Percentiles rank a stretch among this genome's conserved stretches.
phyloP scores from a whole-genome alignment of 345 rosid genomes.

The Draba incana region DNA sequence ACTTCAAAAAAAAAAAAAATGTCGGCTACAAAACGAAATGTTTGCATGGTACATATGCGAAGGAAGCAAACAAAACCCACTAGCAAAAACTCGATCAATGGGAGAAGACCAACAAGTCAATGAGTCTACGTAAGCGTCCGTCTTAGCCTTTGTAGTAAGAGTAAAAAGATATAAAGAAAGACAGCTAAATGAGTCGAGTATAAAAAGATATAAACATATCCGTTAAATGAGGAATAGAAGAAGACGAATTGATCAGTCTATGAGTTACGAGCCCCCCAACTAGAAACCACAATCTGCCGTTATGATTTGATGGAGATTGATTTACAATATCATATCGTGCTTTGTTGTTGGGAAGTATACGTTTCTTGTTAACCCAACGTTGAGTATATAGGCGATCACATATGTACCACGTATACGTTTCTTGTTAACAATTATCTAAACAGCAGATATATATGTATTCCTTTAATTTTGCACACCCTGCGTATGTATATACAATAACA shows the following conservation, averaged over 20 bases:
- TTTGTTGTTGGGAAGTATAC: constrained; percentile 11
- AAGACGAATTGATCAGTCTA: neutral
- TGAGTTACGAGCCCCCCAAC: constrained; percentile 36
- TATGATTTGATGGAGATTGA: constrained; percentile 21
- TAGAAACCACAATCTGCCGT: constrained; percentile 28
- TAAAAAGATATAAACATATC: neutral
- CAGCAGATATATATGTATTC: neutral
- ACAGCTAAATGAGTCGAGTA: no score
- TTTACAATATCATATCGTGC: neutral
- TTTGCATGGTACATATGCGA: constrained; percentile 10
- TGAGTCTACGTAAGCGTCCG: constrained; percentile 7
- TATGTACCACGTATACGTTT: no score
- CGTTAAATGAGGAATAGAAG: constrained; percentile 11
- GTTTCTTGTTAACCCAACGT: no score
- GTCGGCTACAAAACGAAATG: neutral
- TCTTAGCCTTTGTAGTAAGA: neutral
- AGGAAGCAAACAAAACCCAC: constrained; percentile 4
- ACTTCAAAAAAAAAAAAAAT: no score
- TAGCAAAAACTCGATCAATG: neutral
- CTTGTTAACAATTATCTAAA: neutral
- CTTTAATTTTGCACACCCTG: neutral
- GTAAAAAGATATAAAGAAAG: neutral
- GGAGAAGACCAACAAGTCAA: constrained; percentile 10
- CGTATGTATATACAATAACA: neutral
- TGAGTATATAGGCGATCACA: no score